A percentile compares a stretch with the other conserved stretches of the same genome.
These are phyloP conservation scores for Chlorella sorokiniana DNA, from an alignment of 139 green algal species.

Conservation along the genomic window DNA sequence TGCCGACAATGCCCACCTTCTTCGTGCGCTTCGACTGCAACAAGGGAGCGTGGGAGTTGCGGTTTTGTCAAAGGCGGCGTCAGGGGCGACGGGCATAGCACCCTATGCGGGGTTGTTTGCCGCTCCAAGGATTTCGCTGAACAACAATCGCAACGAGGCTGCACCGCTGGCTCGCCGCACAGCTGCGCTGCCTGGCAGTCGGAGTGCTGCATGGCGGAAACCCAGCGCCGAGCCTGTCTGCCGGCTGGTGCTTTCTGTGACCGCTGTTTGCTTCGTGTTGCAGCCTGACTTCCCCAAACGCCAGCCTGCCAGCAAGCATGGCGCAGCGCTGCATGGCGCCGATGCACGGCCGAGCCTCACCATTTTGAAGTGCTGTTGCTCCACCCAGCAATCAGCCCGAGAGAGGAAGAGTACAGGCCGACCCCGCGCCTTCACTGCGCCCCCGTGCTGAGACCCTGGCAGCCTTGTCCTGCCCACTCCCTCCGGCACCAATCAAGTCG, in stretches of 20 bases:
- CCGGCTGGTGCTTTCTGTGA: no score
- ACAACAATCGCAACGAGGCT: no score
- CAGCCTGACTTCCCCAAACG: background rate
- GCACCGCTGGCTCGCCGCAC: background rate
- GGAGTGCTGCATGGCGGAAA: background rate
- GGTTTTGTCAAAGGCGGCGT: background rate
- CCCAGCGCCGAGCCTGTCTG: background rate
- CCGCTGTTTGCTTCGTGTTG: no score
- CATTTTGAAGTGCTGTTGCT: background rate
- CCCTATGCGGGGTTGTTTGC: no score
- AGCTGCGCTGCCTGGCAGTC: background rate
- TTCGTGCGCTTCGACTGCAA: slow-evolving; percentile 97
- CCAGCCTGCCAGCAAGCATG: background rate
- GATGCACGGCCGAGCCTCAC: background rate
- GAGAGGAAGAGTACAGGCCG: background rate
- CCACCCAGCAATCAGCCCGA: background rate
- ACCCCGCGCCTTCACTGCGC: background rate
- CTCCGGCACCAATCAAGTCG: no score
- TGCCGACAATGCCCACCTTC: slow-evolving; percentile 99
- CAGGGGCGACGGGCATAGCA: background rate
- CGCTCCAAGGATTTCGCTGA: no score
- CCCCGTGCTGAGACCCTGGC: background rate
- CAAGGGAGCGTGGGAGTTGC: background rate
- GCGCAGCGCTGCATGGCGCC: background rate
- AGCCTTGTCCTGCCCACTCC: background rate